These are phyloP conservation scores for Jimgerdemannia flammicorona DNA, from an alignment of 192 early-diverging fungal species.

Conservation along the genomic window DNA sequence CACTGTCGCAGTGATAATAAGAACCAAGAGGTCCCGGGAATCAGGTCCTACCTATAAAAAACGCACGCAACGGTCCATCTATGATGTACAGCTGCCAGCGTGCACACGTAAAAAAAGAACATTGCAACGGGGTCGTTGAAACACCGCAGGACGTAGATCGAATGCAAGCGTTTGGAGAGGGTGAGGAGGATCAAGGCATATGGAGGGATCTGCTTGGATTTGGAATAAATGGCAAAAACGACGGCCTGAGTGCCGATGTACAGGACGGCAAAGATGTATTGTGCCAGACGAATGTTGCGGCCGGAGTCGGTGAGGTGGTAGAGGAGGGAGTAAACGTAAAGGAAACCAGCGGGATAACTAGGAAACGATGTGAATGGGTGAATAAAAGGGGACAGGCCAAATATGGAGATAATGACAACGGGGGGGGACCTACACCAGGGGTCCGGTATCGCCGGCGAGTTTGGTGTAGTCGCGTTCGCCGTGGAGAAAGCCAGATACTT, in stretches of 20 bases:
- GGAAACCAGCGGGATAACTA: slow-evolving; percentile 91
- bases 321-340: slow-evolving; percentile 79
- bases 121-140: slow-evolving; percentile 95
- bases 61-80: slow-evolving; percentile 47
- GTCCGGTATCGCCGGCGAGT: slow-evolving; percentile 87
- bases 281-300: slow-evolving; percentile 63
- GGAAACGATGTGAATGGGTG: too few species aligned
- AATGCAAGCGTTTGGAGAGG: slow-evolving; percentile 85
- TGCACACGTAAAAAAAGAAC: slow-evolving; percentile 70
- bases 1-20: too few species aligned
- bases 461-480: slow-evolving; percentile 85
- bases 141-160: slow-evolving; percentile 85
- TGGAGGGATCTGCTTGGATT: slow-evolving; percentile 61
- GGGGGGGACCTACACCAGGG: slow-evolving; percentile 65
- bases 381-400: too few species aligned
- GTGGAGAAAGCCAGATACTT: slow-evolving; percentile 69
- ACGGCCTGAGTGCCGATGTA: slow-evolving; percentile 65
- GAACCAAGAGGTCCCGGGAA: too few species aligned
- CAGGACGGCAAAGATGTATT: slow-evolving; percentile 79
- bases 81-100: slow-evolving; percentile 56
- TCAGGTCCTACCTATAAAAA: slow-evolving; percentile 65
- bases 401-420: too few species aligned
- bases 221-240: slow-evolving; percentile 65
- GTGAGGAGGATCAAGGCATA: slow-evolving; percentile 59
- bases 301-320: slow-evolving; percentile 69